Conservation (phyloP, 1,284 basidiomycete species). For the Austroboletus novae-zelandiae region DNA sequence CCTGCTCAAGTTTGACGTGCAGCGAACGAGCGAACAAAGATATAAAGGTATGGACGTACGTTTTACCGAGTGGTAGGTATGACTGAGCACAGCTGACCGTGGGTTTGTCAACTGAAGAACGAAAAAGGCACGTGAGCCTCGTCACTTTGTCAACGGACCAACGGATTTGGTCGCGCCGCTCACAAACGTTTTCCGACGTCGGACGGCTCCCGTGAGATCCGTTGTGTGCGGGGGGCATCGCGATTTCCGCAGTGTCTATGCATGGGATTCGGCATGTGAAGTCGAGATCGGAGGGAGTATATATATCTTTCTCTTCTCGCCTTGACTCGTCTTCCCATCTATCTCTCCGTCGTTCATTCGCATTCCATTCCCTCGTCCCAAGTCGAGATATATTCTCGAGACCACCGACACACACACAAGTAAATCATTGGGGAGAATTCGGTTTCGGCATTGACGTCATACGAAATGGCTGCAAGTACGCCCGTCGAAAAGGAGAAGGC, state of each 20-base stretch:
- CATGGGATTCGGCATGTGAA: background rate
- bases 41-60: too few species aligned
- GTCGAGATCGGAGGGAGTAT: background rate
- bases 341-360: background rate
- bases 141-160: background rate
- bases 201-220: background rate
- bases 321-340: too few species aligned
- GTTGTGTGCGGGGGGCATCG: background rate
- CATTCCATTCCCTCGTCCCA: too few species aligned
- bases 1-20: too few species aligned
- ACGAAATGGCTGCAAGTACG: conserved; percentile 5
- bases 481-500: conserved; percentile 26
- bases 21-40: too few species aligned
- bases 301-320: background rate
- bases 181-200: background rate
- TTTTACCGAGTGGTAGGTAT: background rate
- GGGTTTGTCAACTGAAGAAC: conserved; percentile 4
- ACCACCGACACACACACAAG: background rate
- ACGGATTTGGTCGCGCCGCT: background rate
- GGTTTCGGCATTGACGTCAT: background rate
- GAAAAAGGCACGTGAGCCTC: background rate
- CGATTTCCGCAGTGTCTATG: background rate
- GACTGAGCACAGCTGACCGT: background rate
- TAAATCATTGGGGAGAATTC: background rate
- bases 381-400: background rate